Base-by-base conservation (phyloP, 148 eudicot genomes). In the Cornus florida region DNA sequence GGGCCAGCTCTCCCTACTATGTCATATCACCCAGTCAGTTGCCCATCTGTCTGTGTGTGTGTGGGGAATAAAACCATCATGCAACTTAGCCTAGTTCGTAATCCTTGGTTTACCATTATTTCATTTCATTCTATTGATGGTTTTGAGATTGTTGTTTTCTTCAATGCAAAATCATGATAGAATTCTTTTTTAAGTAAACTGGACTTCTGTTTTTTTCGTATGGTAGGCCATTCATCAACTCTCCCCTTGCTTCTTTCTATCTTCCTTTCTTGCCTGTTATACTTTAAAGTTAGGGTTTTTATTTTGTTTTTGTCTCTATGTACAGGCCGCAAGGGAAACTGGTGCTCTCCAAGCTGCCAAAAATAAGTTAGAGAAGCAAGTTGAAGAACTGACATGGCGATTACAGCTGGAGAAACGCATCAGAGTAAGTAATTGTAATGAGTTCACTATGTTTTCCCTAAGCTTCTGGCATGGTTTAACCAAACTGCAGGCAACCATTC, bases 311-410 rank as follows among this genome's bases (percentile, higher is more conserved):
- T 72, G 46, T 71, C 14, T 57, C 64, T 50, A 71, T 81, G 48
- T 79, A 31, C 86, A 97, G 99, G 98, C 99, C 79, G 98, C 99
- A 72, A 88, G 87, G 76, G 98, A 97, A 86, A 97, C 99, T 35
- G 99, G 99, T 73, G 99, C 99, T 79, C 97, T 97, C 39, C 97
- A 97, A 89, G 99, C 98, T 84, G 99, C 99, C 75, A 97, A 97
- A 89, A 94, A 91, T 85, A 97, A 97, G 84, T 86, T 97, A 76
- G 99, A 97, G 87, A 97, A 97, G 97, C 99, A 97, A 86, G 98
- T 97, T 78, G 99, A 97, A 82, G 99, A 97, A 82, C 87, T 97
- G 78, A 89, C 97, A 77, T 97, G 98, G 97, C 91, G 98, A 72
- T 83, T 97, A 56, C 98, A 97, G 87, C 87, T 97, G 82, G 99